Percentiles rank a stretch among this genome's conserved stretches.
These are phyloP conservation scores for Amesomyces nigricolor DNA, from an alignment of 2,329 filamentous ascomycete genomes.

Conservation along the genomic window DNA sequence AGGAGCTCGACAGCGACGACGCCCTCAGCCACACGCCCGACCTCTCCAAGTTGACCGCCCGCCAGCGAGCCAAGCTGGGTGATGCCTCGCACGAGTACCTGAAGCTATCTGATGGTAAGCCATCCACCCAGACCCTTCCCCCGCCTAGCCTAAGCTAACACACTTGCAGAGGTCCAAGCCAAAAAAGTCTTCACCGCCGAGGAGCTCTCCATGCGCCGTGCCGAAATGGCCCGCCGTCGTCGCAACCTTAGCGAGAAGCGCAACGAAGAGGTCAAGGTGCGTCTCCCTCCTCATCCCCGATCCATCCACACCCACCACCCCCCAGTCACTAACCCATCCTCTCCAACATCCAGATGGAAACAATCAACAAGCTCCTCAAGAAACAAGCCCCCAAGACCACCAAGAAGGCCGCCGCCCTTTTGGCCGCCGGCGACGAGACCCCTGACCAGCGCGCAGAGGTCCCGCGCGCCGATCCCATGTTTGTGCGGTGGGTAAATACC, in stretches of 20 bases:
- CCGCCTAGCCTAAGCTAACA: slow-evolving; percentile 16
- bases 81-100: slow-evolving; percentile 50
- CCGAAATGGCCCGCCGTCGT: slow-evolving; percentile 56
- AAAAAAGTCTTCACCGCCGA: slow-evolving; percentile 59
- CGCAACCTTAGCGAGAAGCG: slow-evolving; percentile 60
- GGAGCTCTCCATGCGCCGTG: slow-evolving; percentile 55
- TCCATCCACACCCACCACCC: neutral
- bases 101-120: slow-evolving; percentile 56
- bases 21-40: slow-evolving; percentile 46
- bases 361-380: slow-evolving; percentile 83
- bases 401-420: slow-evolving; percentile 40
- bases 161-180: slow-evolving; percentile 52
- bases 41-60: slow-evolving; percentile 55
- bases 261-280: slow-evolving; percentile 58
- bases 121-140: neutral
- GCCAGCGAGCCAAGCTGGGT: slow-evolving; percentile 55
- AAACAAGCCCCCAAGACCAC: slow-evolving; percentile 76
- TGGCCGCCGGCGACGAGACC: slow-evolving; percentile 43
- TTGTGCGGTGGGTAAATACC: slow-evolving; percentile 66
- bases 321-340: neutral
- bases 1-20: slow-evolving; percentile 30
- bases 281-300: slow-evolving; percentile 10
- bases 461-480: slow-evolving; percentile 52
- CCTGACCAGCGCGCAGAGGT: slow-evolving; percentile 38
- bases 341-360: slow-evolving; percentile 64